Conservation (phyloP, 352 stramenopile genomes). For the Phytopythium vexans region DNA sequence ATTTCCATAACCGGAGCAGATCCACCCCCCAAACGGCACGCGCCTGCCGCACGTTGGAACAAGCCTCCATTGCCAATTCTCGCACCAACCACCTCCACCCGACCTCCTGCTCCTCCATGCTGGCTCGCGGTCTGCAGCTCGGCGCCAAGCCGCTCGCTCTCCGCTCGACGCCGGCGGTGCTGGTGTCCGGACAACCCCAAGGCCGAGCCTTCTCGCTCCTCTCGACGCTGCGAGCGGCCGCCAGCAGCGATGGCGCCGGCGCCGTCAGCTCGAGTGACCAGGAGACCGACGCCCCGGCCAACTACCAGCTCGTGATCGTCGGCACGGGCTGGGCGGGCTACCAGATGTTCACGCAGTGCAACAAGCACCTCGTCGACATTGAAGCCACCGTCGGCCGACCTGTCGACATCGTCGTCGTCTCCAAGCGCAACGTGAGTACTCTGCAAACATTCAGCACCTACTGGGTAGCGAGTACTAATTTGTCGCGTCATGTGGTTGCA, state of each 20-base stretch:
- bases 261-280: neutral
- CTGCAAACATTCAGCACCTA: too few species aligned
- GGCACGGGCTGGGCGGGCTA: conserved; percentile 81
- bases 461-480: too few species aligned
- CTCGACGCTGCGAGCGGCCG: neutral
- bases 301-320: conserved; percentile 77
- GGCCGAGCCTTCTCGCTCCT: neutral
- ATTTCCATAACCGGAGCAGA: too few species aligned
- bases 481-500: too few species aligned
- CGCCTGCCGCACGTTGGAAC: too few species aligned
- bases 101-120: neutral
- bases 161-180: neutral
- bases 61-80: too few species aligned
- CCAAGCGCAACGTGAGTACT: conserved; percentile 77
- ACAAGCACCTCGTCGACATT: conserved; percentile 73
- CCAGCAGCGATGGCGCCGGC: neutral
- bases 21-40: too few species aligned
- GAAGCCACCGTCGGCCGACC: conserved; percentile 43
- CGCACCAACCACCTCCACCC: neutral
- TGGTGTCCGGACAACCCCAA: neutral
- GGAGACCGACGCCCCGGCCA: conserved; percentile 12
- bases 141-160: too few species aligned
- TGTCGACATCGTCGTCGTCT: conserved; percentile 77
- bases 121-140: neutral
- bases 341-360: conserved; percentile 70